Percentiles rank a stretch among this genome's conserved stretches.
Conservation (phyloP, 1,139 yeast genomes). For the Debaryomyces psychrophilus region DNA sequence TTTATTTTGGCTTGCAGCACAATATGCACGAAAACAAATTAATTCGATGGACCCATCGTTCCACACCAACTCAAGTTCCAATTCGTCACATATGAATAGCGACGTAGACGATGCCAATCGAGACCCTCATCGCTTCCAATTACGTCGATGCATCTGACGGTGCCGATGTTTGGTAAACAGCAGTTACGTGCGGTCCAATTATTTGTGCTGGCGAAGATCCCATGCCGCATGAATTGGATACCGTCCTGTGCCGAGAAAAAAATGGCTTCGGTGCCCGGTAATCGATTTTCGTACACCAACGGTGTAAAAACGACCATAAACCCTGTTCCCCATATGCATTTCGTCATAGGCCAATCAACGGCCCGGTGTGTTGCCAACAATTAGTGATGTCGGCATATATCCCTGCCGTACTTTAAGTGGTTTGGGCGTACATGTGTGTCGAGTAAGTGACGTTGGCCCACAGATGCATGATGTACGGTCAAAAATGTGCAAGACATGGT, state of each 20-base stretch:
- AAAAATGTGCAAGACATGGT: no score
- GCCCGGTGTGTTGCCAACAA: no score
- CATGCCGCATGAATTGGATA: background rate
- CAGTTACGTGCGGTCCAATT: background rate
- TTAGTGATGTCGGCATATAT: no score
- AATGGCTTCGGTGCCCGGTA: background rate
- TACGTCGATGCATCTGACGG: background rate
- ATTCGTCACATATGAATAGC: background rate
- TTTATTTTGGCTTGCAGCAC: background rate
- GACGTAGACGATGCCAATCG: background rate
- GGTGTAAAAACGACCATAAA: background rate
- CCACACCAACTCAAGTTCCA: background rate
- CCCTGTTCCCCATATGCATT: background rate
- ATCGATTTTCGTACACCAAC: background rate
- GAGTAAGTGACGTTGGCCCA: no score
- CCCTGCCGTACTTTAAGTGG: no score
- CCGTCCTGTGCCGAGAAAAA: background rate
- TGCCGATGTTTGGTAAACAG: background rate
- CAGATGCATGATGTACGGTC: no score
- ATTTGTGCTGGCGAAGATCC: background rate
- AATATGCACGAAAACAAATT: background rate
- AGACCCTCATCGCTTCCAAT: constrained; percentile 1
- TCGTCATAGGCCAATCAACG: no score
- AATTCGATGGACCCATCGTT: background rate
- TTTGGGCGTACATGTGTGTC: no score